Percentiles rank a stretch among this genome's conserved stretches.
Evolutionary conservation across 2,329 filamentous ascomycete species (phyloP).

Genomic region (Capronia coronata): DNA sequence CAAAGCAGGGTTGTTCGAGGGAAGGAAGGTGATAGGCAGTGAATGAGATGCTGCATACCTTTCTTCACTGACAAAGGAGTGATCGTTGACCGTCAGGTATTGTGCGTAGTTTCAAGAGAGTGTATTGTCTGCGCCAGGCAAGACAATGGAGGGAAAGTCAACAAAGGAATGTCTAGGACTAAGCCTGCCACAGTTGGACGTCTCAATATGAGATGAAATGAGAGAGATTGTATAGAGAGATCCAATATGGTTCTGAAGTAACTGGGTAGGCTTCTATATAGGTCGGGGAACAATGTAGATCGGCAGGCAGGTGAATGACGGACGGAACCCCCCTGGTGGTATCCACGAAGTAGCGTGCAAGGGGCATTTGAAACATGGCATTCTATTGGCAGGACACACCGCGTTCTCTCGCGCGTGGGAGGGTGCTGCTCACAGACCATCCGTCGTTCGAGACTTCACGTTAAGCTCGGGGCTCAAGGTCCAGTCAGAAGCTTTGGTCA

Average conservation of each 20-base stretch:
- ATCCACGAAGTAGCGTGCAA: constrained; percentile 10
- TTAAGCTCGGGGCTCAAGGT: neutral
- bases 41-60: neutral
- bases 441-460: constrained; percentile 5
- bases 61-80: constrained; percentile 14
- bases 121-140: constrained; percentile 26
- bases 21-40: neutral
- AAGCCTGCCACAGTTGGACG: constrained; percentile 16
- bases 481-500: constrained; percentile 8
- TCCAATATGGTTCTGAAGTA: constrained; percentile 2
- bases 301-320: neutral
- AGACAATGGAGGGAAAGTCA: constrained; percentile 20
- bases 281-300: neutral
- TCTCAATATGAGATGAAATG: constrained; percentile 7
- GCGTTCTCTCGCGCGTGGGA: constrained; percentile 8
- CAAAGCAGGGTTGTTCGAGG: neutral
- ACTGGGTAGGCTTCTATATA: constrained; percentile 17
- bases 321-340: neutral
- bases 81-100: constrained; percentile 16
- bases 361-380: constrained; percentile 20
- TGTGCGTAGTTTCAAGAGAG: constrained; percentile 11
- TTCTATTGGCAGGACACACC: constrained; percentile 15
- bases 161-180: constrained; percentile 23
- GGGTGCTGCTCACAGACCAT: constrained; percentile 2
- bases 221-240: constrained; percentile 4